phyloP scores from a whole-genome alignment of 768 basidiomycete species.

The Mycena galopus region DNA sequence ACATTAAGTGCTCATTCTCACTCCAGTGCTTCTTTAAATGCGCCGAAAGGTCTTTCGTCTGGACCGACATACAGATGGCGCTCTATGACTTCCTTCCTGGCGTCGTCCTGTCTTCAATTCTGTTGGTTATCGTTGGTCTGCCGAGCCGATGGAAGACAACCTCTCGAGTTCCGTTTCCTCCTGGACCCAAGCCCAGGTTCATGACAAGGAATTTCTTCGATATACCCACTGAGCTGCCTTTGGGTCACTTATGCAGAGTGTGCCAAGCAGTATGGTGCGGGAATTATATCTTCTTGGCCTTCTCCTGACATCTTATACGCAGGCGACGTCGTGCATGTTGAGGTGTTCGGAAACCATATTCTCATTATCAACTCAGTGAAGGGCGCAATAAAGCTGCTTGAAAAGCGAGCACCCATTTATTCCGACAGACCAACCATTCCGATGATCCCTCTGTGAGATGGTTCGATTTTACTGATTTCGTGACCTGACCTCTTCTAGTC shows the following conservation, averaged over 20 bases:
- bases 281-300: too few relatives aligned
- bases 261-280: slow-evolving; percentile 46
- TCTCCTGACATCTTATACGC: too few relatives aligned
- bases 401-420: too few relatives aligned
- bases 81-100: not conserved
- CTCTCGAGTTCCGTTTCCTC: slow-evolving; percentile 35
- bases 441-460: not conserved
- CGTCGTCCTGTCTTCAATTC: not conserved
- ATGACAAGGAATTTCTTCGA: slow-evolving; percentile 41
- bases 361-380: too few relatives aligned
- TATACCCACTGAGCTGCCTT: slow-evolving; percentile 42
- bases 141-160: slow-evolving; percentile 26
- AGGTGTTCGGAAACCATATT: too few relatives aligned
- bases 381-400: too few relatives aligned
- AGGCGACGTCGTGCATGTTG: too few relatives aligned
- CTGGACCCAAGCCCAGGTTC: slow-evolving; percentile 38
- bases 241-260: slow-evolving; percentile 51
- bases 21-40: too few relatives aligned
- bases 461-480: not conserved
- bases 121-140: not conserved
- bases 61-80: not conserved
- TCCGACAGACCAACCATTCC: too few relatives aligned
- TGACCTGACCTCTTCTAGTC: not conserved
- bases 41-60: too few relatives aligned
- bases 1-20: too few relatives aligned